Evolutionary conservation across 306 rosid species (phyloP), one percentile per base, ranked within the genome.

Genomic region (Myrica gale): DNA sequence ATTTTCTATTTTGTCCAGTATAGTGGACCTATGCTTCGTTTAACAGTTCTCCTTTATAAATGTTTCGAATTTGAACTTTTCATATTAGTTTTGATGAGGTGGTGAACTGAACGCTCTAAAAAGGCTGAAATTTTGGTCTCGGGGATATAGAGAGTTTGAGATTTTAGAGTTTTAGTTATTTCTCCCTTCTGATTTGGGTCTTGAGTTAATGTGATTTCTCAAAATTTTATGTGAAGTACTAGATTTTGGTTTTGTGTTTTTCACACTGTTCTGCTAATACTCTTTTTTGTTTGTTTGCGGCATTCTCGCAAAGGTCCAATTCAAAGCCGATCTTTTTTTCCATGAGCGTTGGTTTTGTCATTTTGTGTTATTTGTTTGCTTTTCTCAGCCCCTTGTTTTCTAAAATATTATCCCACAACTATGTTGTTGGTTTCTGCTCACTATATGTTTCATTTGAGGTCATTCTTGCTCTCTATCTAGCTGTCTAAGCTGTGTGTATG

Each of bases 281-380:
- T 44, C 47, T 58, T 51, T 73, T 53, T 79, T 53, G 11, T 79
- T 69, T 66, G 85, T 57, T 66, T 82, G 75, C 50, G 68, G 71
- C 79, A 46, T 85, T 81, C 52, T 68, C 79, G 71, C 68, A 65
- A 79, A 77, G 73, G 81, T 75, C 57, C 67, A 72, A 78, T 75
- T 52, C 67, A 74, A 72, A 72, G 68, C 73, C 78, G 19, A 41
- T 71, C 3, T 63, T 45, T 57, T 76, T 45, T 57, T 76, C 69
- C 60, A 37, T 65, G n/a, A 5, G 71, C 65, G 60, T 73, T 58
- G 67, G 46, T 42, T 71, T 84, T 82, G 79, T 85, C 86, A 66
- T 84, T 73, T 82, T 83, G 73, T 57, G 55, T 57, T 55, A 4
- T 75, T 50, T 87, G 74, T 70, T 69, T 80, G 63, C 71, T 78